Evolutionary conservation across 2,329 filamentous ascomycete genomes (phyloP).

Genomic region (Colletotrichum sp.): DNA sequence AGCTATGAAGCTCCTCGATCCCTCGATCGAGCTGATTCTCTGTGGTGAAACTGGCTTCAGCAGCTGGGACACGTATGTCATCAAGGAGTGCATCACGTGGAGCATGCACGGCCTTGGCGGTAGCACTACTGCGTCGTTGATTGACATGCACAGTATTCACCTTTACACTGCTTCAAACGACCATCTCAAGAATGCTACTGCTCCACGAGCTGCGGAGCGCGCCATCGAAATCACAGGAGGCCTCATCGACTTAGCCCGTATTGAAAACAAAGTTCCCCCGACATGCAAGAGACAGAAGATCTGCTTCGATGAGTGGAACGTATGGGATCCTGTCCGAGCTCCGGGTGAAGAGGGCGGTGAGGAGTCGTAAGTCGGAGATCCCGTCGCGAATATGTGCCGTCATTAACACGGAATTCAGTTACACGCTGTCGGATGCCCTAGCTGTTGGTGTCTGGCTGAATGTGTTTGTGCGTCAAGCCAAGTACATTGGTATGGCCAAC

Average conservation of each 20-base stretch:
- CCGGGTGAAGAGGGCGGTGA: slow-evolving; percentile 76
- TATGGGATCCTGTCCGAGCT: slow-evolving; percentile 77
- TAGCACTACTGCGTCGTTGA: slow-evolving; percentile 46
- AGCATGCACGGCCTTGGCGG: slow-evolving; percentile 37
- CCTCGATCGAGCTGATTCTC: slow-evolving; percentile 71
- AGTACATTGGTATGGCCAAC: slow-evolving; percentile 77
- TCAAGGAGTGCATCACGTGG: slow-evolving; percentile 68
- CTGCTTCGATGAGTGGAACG: slow-evolving; percentile 88
- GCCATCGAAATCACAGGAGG: slow-evolving; percentile 73
- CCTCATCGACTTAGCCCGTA: slow-evolving; percentile 75
- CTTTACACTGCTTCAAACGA: slow-evolving; percentile 70
- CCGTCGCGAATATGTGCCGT: neutral
- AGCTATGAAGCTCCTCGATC: slow-evolving; percentile 74
- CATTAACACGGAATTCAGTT: slow-evolving; percentile 34
- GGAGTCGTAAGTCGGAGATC: slow-evolving; percentile 47
- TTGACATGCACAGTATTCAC: slow-evolving; percentile 85
- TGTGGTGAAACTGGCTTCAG: slow-evolving; percentile 75
- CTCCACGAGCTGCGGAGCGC: slow-evolving; percentile 73
- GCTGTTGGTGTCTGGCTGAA: slow-evolving; percentile 80
- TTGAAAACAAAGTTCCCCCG: slow-evolving; percentile 68
- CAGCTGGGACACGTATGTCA: slow-evolving; percentile 75
- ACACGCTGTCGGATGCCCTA: slow-evolving; percentile 77
- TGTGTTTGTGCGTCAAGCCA: slow-evolving; percentile 75
- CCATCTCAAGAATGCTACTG: slow-evolving; percentile 55
- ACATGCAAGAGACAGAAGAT: slow-evolving; percentile 70